Conservation (phyloP, 2,329 filamentous ascomycete species). For the Scopulariopsis brevicaulis region DNA sequence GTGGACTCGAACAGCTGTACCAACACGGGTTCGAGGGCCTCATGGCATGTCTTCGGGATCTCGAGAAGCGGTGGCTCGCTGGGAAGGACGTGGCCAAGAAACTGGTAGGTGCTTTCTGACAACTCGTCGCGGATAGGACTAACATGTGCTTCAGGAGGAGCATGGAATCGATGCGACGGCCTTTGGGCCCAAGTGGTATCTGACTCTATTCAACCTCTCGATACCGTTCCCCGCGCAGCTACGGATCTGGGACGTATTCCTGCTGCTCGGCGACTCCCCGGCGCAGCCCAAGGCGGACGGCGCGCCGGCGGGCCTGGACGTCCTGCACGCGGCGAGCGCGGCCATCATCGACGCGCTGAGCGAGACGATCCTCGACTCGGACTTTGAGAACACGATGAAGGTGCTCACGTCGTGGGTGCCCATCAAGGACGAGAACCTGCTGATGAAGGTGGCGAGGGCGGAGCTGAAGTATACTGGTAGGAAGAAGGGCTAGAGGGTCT, state of each 20-base stretch:
- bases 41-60: constrained; percentile 75
- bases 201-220: constrained; percentile 94
- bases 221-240: constrained; percentile 91
- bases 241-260: constrained; percentile 95
- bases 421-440: constrained; percentile 82
- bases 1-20: constrained; percentile 79
- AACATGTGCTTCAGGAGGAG: constrained; percentile 41
- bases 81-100: constrained; percentile 69
- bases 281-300: constrained; percentile 7
- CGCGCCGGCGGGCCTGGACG: constrained; percentile 50
- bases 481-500: constrained; percentile 21
- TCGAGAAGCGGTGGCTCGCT: constrained; percentile 73
- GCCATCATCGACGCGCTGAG: constrained; percentile 84
- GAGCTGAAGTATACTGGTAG: constrained; percentile 65
- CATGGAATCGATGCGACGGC: constrained; percentile 75
- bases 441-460: constrained; percentile 81
- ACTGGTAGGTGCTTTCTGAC: constrained; percentile 45
- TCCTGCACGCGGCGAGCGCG: constrained; percentile 81
- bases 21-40: constrained; percentile 73
- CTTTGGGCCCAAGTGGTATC: constrained; percentile 96
- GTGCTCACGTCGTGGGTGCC: constrained; percentile 88
- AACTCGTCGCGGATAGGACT: background rate
- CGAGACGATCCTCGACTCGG: constrained; percentile 79
- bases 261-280: constrained; percentile 75
- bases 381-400: constrained; percentile 98